Base-by-base conservation (phyloP, 2,329 filamentous ascomycete genomes). In the Apiospora kogelbergensis region DNA sequence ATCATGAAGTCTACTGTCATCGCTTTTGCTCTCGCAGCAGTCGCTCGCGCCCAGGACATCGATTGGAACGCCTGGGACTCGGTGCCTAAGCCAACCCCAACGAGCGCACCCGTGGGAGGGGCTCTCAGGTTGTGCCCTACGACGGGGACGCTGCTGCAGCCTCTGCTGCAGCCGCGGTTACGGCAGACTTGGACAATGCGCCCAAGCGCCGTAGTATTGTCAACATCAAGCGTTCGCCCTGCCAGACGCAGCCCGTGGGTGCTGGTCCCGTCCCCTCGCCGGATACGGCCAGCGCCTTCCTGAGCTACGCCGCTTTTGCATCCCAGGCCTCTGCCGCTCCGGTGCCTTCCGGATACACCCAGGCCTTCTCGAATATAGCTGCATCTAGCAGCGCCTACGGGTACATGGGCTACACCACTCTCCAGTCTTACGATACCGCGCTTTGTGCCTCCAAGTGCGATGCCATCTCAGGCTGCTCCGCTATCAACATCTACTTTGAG, bases 401-500 rank as follows among this genome's bases (percentile, higher is more conserved):
- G 7, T 78, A 76, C 69, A 69, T 74, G 22, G 75, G 75, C 5
- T 76, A 72, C 71, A 73, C 71, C 6, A 69, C 72, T 0, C 64
- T 76, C 13, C 66, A 69, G 30, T 69, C 71, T 13, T 78, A 78
- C 64, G 72, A 76, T 46, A 72, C 75, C 0, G 65, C n/a, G 1
- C 67, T 68, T 17, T 76, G 75, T 44, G 75, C 74, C 17, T 48
- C 60, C 2, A 70, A 73, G 48, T 78, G 76, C 68, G 63, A 75
- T 63, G 69, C 67, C 33, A 70, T 75, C 37, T 67, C 66, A n/a
- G 72, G 72, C 1, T 78, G 76, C 66, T 68, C 67, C 10, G 75
- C 70, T 1, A 73, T 77, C 70, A 78, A 78, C 66, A 74, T 78
- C n/a, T 78, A 74, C 67, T 77, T 76, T 45, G 76, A 78, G 67